A percentile compares a stretch with the other conserved stretches of the same genome.
Evolutionary conservation across 768 basidiomycete species (phyloP).

Genomic region (Termitomyces sp.): DNA sequence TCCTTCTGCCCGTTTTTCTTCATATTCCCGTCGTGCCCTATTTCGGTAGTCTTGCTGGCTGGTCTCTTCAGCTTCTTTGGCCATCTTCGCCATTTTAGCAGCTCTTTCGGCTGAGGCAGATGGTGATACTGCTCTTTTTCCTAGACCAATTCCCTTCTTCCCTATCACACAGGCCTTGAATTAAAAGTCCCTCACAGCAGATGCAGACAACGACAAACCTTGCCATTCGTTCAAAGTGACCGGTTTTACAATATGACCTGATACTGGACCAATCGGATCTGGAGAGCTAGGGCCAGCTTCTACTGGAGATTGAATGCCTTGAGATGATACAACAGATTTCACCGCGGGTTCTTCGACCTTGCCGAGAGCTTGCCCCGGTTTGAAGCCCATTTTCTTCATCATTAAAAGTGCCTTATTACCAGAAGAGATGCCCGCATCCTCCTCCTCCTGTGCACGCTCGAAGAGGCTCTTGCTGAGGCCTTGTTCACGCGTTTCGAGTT

Average conservation of each 20-base stretch:
- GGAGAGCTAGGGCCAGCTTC: background rate
- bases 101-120: slow-evolving; percentile 51
- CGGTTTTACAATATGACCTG: slow-evolving; percentile 54
- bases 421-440: slow-evolving; percentile 41
- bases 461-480: slow-evolving; percentile 79
- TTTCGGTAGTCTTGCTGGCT: slow-evolving; percentile 60
- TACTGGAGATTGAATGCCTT: slow-evolving; percentile 2
- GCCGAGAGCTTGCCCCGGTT: slow-evolving; percentile 76
- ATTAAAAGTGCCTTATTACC: slow-evolving; percentile 79
- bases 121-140: slow-evolving; percentile 66
- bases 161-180: slow-evolving; percentile 34
- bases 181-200: slow-evolving; percentile 1
- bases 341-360: slow-evolving; percentile 22
- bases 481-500: slow-evolving; percentile 70
- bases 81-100: slow-evolving; percentile 76
- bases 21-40: slow-evolving; percentile 66
- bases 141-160: slow-evolving; percentile 69
- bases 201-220: slow-evolving; percentile 40
- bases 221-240: slow-evolving; percentile 77
- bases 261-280: background rate
- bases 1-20: slow-evolving; percentile 68
- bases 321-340: background rate
- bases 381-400: slow-evolving; percentile 95
- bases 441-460: slow-evolving; percentile 65
- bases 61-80: slow-evolving; percentile 60